Evolutionary conservation across 345 rosid genomes (phyloP), one percentile per base, ranked within the genome.

Genomic region (Murraya paniculata): DNA sequence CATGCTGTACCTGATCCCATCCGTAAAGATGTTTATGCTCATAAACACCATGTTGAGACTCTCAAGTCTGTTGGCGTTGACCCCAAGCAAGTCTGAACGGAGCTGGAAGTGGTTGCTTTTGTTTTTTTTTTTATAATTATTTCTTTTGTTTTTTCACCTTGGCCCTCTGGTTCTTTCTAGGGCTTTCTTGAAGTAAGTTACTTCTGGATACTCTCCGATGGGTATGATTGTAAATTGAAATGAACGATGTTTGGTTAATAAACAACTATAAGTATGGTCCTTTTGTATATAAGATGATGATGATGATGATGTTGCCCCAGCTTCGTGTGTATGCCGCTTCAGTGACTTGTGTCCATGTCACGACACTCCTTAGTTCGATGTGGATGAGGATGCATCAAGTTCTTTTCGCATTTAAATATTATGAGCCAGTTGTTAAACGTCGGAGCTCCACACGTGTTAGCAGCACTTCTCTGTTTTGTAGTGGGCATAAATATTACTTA

Each of bases 61-160:
- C 92, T 93, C 21, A 85, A 84, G 75, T 82, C 89, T 59, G 91
- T 81, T 3, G 93, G 97, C 0, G 82, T 92, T 45, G 90, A 89
- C 71, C 92, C 95, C 2, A 83, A 81, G 41, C 31, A 22, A 31
- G 70, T 30, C 38, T 70, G 30, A 67, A 45, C 13, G 2, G 18
- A 45, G 3, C 50, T 45, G 1, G 3, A 3, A 30, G 27, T 4
- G 4, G 24, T 31, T n/a, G 4, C 53, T 39, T 24, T 48, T 30
- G 30, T 56, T 64, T 6, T 9, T 6, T 22, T 33, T 22, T 18
- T 19, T 35, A 10, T 30, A 41, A 45, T 45, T 45, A 45, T 24
- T 25, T 28, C 66, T 4, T 45, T 18, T 11, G 50, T 41, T n/a
- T 22, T 67, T 6, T 7, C 45, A 9, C 6, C 5, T 41, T 41